Evolutionary conservation across 345 rosid species (phyloP).

Genomic region (Odontarrhena argentea): DNA sequence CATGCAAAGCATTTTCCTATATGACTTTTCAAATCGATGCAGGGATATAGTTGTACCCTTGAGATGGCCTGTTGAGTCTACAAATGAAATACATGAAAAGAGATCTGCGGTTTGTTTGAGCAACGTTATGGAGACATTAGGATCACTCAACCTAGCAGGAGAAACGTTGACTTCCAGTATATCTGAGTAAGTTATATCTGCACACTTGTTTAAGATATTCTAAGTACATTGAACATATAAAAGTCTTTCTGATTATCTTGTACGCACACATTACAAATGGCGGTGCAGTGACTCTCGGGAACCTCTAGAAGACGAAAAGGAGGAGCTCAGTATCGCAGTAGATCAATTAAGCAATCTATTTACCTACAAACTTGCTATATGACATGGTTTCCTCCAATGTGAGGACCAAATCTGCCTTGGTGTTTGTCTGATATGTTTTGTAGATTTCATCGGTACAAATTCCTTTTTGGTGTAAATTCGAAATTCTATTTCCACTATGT

Average conservation of each 20-base stretch:
- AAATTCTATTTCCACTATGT: constrained; percentile 1
- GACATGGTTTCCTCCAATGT: constrained; percentile 5
- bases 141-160: constrained; percentile 15
- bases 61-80: constrained; percentile 27
- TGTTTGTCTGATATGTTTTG: not conserved
- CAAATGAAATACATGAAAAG: not conserved
- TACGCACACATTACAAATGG: constrained; percentile 5
- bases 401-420: not conserved
- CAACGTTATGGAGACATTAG: not conserved
- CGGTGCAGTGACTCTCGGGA: constrained; percentile 9
- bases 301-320: constrained; percentile 18
- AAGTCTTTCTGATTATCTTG: constrained; percentile 8
- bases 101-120: constrained; percentile 1
- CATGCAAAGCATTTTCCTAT: not conserved
- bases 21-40: not conserved
- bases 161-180: constrained; percentile 15
- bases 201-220: not conserved
- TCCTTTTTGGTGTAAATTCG: not conserved
- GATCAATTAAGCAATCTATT: constrained; percentile 27
- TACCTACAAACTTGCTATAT: constrained; percentile 18
- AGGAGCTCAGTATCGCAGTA: constrained; percentile 21
- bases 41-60: constrained; percentile 26
- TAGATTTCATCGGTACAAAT: constrained; percentile 11
- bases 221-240: not conserved
- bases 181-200: constrained; percentile 18